Conservation (phyloP, 345 rosid species). For the Chamaenerion angustifolium region DNA sequence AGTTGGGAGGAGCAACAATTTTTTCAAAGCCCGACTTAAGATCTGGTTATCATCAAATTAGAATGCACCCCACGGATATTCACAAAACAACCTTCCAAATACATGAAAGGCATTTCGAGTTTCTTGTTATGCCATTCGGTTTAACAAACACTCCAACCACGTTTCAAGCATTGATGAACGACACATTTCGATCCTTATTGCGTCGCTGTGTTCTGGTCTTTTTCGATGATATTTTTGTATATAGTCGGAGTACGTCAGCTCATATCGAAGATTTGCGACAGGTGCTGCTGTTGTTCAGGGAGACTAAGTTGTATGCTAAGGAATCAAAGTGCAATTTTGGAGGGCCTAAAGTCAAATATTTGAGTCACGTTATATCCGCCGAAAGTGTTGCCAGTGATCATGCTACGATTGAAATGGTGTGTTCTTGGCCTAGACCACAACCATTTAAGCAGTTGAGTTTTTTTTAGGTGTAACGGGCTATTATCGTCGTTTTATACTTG, state of each 20-base stretch:
- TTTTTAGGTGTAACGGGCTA: slow-evolving; percentile 2
- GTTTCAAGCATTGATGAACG: background rate
- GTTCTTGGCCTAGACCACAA: background rate
- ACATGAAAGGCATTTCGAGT: too few species aligned
- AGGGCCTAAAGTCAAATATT: background rate
- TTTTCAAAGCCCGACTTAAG: too few species aligned
- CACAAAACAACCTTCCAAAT: too few species aligned
- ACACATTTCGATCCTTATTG: background rate
- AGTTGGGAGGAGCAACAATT: too few species aligned
- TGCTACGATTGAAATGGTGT: background rate
- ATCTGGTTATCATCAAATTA: too few species aligned
- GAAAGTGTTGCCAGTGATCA: slow-evolving; percentile 1
- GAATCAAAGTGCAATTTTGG: background rate
- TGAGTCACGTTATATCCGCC: background rate
- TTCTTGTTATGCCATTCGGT: too few species aligned
- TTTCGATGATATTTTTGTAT: slow-evolving; percentile 3
- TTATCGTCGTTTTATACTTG: background rate
- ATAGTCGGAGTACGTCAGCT: background rate
- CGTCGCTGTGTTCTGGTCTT: background rate
- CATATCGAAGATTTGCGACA: background rate
- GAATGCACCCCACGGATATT: too few species aligned
- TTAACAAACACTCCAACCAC: too few species aligned
- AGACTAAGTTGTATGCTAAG: background rate
- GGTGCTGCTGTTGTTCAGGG: background rate
- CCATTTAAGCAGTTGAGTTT: background rate